Base-by-base conservation (phyloP, 2,329 filamentous ascomycete species). In the Stachybotrys elegans region DNA sequence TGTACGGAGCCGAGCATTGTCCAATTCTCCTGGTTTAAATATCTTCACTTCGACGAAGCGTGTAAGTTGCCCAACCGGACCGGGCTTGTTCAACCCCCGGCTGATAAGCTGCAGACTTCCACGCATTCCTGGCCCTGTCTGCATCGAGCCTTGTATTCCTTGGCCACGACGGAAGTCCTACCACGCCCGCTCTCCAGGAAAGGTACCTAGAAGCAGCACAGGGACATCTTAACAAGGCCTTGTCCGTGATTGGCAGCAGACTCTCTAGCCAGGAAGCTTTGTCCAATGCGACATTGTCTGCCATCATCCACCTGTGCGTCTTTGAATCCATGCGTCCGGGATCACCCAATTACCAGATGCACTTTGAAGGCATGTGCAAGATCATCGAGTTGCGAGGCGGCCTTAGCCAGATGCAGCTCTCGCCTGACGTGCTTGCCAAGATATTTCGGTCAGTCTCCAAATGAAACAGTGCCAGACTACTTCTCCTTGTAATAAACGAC, bases 351-450 rank as follows among this genome's bases (percentile, higher is more conserved):
- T 53, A 52, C 7, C 46, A 57, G 4, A 42, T 63, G 13, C 62
- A 66, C 42, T 48, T 65, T 19, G 42, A 57, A 14, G 61, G 62
- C 2, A 46, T 63, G 14, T 48, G 51, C 43, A 51, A 46, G 13
- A 59, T 66, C 44, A 45, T 62, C 19, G 47, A 57, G 19, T 27
- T 63, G 22, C 56, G 60, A 9, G 62, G 62, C n/a, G 62, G 62
- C 0, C 50, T 62, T 6, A 25, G 25, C 8, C 16, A 40, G 2
- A 46, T 64, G 11, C 20, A n/a, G 5, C 21, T 32, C 19, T 36
- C 43, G 21, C 37, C 37, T 2, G 29, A 40, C 8, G 25, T 51
- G 8, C 22, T 47, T 21, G 44, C 47, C 32, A 51, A 51, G 41
- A 40, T 35, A 12, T 37, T 19, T 7, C 44, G 44, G 47, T 46